Evolutionary conservation across 805 yeast species (phyloP).

Genomic region (Metschnikowia corniflorae): DNA sequence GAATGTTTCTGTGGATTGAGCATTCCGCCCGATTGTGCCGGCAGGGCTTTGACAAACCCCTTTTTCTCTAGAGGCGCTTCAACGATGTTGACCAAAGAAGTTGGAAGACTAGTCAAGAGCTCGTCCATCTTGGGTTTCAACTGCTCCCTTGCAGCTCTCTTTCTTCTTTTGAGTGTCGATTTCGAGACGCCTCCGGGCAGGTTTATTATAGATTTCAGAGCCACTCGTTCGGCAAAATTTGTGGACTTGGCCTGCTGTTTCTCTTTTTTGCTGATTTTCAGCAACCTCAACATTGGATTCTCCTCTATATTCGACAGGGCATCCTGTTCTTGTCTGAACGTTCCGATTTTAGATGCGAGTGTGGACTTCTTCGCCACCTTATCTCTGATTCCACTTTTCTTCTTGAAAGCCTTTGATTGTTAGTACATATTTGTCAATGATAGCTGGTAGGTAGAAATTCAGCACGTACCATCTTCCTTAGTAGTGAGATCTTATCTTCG

Average conservation of each 20-base stretch:
- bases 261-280: constrained; percentile 51
- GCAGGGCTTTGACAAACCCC: constrained; percentile 22
- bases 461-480: too few species aligned
- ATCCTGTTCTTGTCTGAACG: constrained; percentile 21
- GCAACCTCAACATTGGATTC: constrained; percentile 51
- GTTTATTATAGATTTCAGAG: constrained; percentile 28
- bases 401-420: constrained; percentile 29
- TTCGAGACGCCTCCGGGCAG: constrained; percentile 55
- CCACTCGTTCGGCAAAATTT: constrained; percentile 30
- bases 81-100: constrained; percentile 20
- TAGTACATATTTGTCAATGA: too few species aligned
- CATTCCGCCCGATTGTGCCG: constrained; percentile 30
- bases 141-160: constrained; percentile 56
- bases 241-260: constrained; percentile 42
- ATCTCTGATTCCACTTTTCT: constrained; percentile 34
- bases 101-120: constrained; percentile 50
- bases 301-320: constrained; percentile 24
- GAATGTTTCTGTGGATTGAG: constrained; percentile 48
- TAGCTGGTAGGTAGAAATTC: too few species aligned
- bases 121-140: constrained; percentile 68
- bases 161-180: constrained; percentile 61
- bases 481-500: too few species aligned
- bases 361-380: constrained; percentile 25
- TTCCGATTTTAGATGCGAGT: constrained; percentile 26
- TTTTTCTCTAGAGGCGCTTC: constrained; percentile 6